Evolutionary conservation across 1,284 basidiomycete genomes (phyloP).

Genomic region (Ceratobasidium sp.): DNA sequence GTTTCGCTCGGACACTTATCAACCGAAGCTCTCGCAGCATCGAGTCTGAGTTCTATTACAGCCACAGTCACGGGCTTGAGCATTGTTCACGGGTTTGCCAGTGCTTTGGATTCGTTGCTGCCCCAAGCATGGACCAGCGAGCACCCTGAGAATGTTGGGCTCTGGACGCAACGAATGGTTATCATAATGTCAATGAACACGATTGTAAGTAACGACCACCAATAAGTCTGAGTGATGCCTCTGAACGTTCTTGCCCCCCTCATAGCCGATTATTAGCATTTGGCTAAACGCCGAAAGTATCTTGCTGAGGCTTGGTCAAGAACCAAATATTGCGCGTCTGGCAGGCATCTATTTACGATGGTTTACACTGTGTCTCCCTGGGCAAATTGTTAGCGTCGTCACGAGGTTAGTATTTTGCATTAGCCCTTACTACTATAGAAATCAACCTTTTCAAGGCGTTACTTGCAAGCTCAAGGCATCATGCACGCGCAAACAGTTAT

Average conservation of each 20-base stretch:
- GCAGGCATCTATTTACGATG: slow-evolving; percentile 80
- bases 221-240: slow-evolving; percentile 43
- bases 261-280: slow-evolving; percentile 65
- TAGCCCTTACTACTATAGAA: not conserved
- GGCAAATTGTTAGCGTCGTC: slow-evolving; percentile 73
- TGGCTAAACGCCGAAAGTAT: slow-evolving; percentile 86
- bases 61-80: slow-evolving; percentile 69
- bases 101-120: slow-evolving; percentile 85
- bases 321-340: slow-evolving; percentile 80
- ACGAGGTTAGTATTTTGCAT: slow-evolving; percentile 53
- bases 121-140: slow-evolving; percentile 89
- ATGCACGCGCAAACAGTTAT: slow-evolving; percentile 88
- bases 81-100: slow-evolving; percentile 83
- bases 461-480: slow-evolving; percentile 86
- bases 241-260: not conserved
- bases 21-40: slow-evolving; percentile 80
- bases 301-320: slow-evolving; percentile 83
- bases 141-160: slow-evolving; percentile 81
- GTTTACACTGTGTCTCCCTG: slow-evolving; percentile 72
- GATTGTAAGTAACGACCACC: slow-evolving; percentile 57
- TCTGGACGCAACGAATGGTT: slow-evolving; percentile 87
- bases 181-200: slow-evolving; percentile 68
- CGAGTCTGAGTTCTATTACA: slow-evolving; percentile 87
- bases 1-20: slow-evolving; percentile 85
- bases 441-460: slow-evolving; percentile 60